Evolutionary conservation across 108 stramenopile genomes (phyloP).

Genomic region (Fragilaria crotonensis): DNA sequence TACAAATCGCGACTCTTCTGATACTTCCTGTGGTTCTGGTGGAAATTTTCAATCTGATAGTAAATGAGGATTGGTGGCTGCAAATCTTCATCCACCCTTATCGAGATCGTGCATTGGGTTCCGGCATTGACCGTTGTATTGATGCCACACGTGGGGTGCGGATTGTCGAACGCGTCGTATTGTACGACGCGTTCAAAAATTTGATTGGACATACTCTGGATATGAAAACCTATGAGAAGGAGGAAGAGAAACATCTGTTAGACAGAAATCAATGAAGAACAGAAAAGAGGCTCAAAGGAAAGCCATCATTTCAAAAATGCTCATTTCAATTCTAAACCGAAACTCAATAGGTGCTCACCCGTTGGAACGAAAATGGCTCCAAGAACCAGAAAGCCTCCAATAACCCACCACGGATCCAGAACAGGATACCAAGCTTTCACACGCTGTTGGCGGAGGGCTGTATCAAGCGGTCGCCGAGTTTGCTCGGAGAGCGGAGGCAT

Average conservation of each 20-base stretch:
- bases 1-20: slow-evolving; percentile 38
- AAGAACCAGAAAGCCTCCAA: slow-evolving; percentile 62
- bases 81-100: slow-evolving; percentile 65
- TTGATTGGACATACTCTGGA: slow-evolving; percentile 43
- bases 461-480: slow-evolving; percentile 48
- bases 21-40: slow-evolving; percentile 96
- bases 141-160: slow-evolving; percentile 32
- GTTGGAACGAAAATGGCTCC: slow-evolving; percentile 82
- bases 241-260: not conserved
- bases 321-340: slow-evolving; percentile 6
- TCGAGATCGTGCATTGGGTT: slow-evolving; percentile 24
- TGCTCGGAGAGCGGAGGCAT: slow-evolving; percentile 26
- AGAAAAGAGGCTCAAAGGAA: not conserved
- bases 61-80: slow-evolving; percentile 87
- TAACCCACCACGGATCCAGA: slow-evolving; percentile 85
- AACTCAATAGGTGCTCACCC: slow-evolving; percentile 41
- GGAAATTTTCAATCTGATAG: slow-evolving; percentile 95
- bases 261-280: not conserved
- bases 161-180: slow-evolving; percentile 41
- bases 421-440: slow-evolving; percentile 93
- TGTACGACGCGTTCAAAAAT: slow-evolving; percentile 48
- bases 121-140: slow-evolving; percentile 28
- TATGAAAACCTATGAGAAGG: slow-evolving; percentile 35
- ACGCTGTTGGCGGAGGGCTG: slow-evolving; percentile 77
- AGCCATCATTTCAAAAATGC: not conserved